Conservation (phyloP, 345 rosid genomes). For the Gossypium stocksii region DNA sequence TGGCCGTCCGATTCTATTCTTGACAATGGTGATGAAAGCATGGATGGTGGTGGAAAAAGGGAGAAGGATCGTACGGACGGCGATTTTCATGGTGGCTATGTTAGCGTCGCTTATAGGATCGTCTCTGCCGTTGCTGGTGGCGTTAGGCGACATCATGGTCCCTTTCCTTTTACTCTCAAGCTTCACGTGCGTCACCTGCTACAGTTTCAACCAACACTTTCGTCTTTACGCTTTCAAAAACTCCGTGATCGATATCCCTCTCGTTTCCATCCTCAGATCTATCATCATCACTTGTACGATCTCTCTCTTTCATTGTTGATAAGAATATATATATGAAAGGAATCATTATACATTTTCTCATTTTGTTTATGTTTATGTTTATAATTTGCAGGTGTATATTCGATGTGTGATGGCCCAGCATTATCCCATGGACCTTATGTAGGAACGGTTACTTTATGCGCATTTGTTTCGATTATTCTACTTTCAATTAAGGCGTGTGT, state of each 20-base stretch:
- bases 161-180: constrained; percentile 63
- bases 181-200: constrained; percentile 69
- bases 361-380: background rate
- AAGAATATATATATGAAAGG: too few species aligned
- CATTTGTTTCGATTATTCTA: constrained; percentile 58
- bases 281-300: constrained; percentile 59
- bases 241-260: constrained; percentile 77
- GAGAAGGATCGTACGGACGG: constrained; percentile 62
- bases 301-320: background rate
- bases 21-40: constrained; percentile 37
- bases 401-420: constrained; percentile 67
- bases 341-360: background rate
- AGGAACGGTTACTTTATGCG: constrained; percentile 76
- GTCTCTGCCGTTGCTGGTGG: constrained; percentile 82
- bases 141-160: constrained; percentile 60
- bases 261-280: constrained; percentile 84
- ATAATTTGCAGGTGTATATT: constrained; percentile 66
- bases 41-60: constrained; percentile 55
- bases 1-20: constrained; percentile 3
- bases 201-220: constrained; percentile 57
- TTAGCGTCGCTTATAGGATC: constrained; percentile 71
- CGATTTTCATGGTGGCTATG: constrained; percentile 87
- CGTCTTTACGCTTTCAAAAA: constrained; percentile 65
- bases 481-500: constrained; percentile 83
- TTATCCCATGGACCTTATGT: constrained; percentile 86